Evolutionary conservation across 495 filamentous ascomycete genomes (phyloP).

Genomic region (Trichoderma erinaceum): DNA sequence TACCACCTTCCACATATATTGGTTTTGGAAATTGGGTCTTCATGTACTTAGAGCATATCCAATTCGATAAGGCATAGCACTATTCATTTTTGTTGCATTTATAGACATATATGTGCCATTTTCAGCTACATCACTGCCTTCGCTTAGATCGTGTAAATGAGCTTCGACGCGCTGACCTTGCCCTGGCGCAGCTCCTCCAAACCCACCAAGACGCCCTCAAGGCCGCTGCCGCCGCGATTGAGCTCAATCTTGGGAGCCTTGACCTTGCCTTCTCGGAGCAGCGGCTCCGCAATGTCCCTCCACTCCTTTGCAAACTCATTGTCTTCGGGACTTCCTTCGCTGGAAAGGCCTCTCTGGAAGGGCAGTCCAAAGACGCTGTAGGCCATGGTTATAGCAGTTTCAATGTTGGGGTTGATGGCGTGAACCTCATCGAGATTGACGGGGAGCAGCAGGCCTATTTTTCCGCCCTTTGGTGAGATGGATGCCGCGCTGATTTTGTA

Average conservation of each 20-base stretch:
- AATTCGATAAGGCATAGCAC: too few species aligned
- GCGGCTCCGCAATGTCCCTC: constrained; percentile 19
- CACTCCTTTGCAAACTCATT: constrained; percentile 25
- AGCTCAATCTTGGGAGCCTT: constrained; percentile 26
- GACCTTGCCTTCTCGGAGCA: constrained; percentile 27
- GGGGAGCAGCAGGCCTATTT: constrained; percentile 24
- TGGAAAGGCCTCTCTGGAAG: constrained; percentile 15
- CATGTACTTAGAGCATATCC: too few species aligned
- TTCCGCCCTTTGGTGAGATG: constrained; percentile 23
- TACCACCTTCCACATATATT: too few species aligned
- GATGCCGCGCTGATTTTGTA: constrained; percentile 25
- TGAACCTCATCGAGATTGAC: constrained; percentile 21
- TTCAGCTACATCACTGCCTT: too few species aligned
- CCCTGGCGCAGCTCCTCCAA: constrained; percentile 30
- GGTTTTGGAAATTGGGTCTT: too few species aligned
- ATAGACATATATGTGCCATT: too few species aligned
- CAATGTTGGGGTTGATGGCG: constrained; percentile 27
- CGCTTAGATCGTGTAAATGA: constrained; percentile 32
- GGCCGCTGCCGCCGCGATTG: constrained; percentile 30
- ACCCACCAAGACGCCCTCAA: constrained; percentile 33
- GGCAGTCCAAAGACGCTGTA: constrained; percentile 27
- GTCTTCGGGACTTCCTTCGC: constrained; percentile 21
- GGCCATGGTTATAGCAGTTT: constrained; percentile 23
- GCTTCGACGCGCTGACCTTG: constrained; percentile 32
- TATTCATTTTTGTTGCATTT: too few species aligned